These are phyloP conservation scores for Oxytropis ochrocephala DNA, from an alignment of 306 rosid genomes.

Conservation along the genomic window DNA sequence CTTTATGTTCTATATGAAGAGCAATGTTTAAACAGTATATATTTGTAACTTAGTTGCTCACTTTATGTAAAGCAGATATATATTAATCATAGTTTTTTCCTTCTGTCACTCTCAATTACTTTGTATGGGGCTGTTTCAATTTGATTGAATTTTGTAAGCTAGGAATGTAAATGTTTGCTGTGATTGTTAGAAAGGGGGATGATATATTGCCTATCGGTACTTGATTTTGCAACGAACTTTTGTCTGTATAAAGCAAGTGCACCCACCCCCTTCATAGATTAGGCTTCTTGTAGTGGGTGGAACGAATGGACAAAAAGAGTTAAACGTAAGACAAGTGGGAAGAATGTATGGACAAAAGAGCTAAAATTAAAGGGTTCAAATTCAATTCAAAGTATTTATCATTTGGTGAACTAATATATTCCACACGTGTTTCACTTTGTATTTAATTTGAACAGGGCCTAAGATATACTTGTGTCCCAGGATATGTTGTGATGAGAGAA, in stretches of 20 bases:
- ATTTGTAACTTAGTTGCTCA: not conserved
- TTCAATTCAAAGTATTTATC: not conserved
- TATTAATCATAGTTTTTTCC: not conserved
- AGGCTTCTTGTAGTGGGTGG: not conserved
- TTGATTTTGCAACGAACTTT: not conserved
- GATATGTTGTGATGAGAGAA: slow-evolving; percentile 9
- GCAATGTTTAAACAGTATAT: not conserved
- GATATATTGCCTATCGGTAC: not conserved
- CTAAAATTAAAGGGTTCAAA: not conserved
- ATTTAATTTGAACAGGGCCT: not conserved
- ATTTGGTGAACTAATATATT: not conserved
- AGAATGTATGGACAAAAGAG: not conserved
- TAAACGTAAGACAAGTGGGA: not conserved
- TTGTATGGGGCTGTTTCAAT: not conserved
- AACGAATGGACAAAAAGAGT: not conserved
- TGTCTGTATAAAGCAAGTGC: not conserved
- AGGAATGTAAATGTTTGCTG: not conserved
- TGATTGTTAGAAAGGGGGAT: not conserved
- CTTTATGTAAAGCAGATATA: not conserved
- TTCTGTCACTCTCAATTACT: not conserved
- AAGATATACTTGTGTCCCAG: not conserved
- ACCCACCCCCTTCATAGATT: not conserved
- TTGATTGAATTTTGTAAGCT: not conserved
- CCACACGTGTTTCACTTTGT: not conserved
- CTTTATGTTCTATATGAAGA: not conserved